Percentiles rank a stretch among this genome's conserved stretches.
phyloP scores from a whole-genome alignment of 2,329 filamentous ascomycete genomes.

The Talaromyces sp. region DNA sequence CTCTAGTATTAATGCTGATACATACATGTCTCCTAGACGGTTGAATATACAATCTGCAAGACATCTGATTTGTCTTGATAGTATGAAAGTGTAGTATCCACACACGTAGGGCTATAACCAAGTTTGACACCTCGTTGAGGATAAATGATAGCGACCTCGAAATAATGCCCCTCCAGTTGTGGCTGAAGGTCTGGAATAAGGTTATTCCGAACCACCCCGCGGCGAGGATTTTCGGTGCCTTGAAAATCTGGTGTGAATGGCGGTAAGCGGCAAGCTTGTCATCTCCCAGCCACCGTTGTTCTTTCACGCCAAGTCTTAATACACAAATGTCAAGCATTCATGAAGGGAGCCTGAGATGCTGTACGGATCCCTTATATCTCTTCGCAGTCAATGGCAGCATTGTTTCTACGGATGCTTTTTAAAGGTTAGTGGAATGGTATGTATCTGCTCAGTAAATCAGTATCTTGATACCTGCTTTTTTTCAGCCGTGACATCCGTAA shows the following conservation, averaged over 20 bases:
- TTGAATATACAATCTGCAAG: background rate
- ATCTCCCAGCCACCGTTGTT: conserved; percentile 4
- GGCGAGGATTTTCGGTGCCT: conserved; percentile 17
- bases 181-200: conserved; percentile 11
- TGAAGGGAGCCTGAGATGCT: background rate
- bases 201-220: conserved; percentile 17
- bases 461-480: background rate
- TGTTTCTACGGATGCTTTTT: background rate
- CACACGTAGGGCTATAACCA: too few species aligned
- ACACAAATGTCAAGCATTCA: background rate
- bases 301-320: background rate
- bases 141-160: background rate
- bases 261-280: conserved; percentile 7
- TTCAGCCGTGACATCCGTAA: background rate
- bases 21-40: background rate
- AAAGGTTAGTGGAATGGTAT: background rate
- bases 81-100: background rate
- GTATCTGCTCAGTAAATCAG: background rate
- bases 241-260: conserved; percentile 21
- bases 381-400: background rate
- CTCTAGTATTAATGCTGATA: background rate
- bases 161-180: conserved; percentile 12
- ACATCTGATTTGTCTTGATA: background rate
- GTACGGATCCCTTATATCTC: background rate
- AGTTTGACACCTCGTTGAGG: background rate